These are phyloP conservation scores for Kondoa malvinella DNA, from an alignment of 768 basidiomycete genomes.

Conservation along the genomic window DNA sequence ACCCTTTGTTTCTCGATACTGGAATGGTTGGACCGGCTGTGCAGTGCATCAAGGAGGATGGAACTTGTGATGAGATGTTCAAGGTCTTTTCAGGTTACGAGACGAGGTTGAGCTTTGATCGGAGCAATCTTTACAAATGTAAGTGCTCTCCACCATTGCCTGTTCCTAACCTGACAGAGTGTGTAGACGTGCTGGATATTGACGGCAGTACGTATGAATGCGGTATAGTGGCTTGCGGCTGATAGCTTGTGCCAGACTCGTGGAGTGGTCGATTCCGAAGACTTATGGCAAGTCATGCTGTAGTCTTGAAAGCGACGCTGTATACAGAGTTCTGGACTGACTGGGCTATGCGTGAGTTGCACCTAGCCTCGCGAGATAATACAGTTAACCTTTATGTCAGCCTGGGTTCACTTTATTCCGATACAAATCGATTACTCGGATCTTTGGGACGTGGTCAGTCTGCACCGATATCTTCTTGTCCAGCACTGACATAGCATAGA, in stretches of 20 bases:
- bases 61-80: constrained; percentile 24
- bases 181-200: constrained; percentile 21
- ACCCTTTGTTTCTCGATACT: constrained; percentile 26
- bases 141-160: too few relatives aligned
- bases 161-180: constrained; percentile 17
- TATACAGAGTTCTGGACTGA: not conserved
- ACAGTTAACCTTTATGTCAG: constrained; percentile 51
- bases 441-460: constrained; percentile 42
- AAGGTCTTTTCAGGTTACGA: constrained; percentile 22
- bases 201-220: constrained; percentile 10
- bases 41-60: constrained; percentile 25
- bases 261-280: constrained; percentile 25
- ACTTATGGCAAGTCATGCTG: constrained; percentile 16
- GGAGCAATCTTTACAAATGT: constrained; percentile 32
- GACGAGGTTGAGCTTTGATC: constrained; percentile 22
- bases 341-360: constrained; percentile 10
- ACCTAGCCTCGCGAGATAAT: not conserved
- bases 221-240: not conserved
- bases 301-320: constrained; percentile 13
- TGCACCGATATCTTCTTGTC: not conserved
- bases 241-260: not conserved
- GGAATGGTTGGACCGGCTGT: constrained; percentile 28
- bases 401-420: constrained; percentile 45
- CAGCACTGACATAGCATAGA: constrained; percentile 11
- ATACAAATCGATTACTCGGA: constrained; percentile 29